phyloP scores from a whole-genome alignment of 2,329 filamentous ascomycete species.

The Didymella arachidicola region DNA sequence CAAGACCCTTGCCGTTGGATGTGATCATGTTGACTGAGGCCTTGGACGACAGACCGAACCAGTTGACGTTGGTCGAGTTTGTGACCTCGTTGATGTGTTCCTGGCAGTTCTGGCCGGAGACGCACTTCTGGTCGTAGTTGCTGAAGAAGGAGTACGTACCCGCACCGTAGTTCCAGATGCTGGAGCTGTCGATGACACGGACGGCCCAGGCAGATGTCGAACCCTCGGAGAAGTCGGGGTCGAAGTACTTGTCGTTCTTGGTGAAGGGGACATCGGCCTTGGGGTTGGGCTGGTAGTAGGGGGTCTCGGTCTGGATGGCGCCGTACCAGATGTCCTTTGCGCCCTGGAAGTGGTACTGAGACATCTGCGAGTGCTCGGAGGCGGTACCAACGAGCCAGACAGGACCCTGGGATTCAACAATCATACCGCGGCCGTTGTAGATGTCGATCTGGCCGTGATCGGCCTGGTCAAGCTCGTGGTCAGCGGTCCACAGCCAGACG shows the following conservation, averaged over 20 bases:
- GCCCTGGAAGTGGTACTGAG: conserved; percentile 72
- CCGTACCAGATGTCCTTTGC: conserved; percentile 70
- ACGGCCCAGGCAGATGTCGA: conserved; percentile 57
- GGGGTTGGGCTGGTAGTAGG: conserved; percentile 75
- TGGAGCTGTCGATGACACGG: conserved; percentile 50
- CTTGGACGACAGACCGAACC: conserved; percentile 59
- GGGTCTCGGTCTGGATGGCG: conserved; percentile 73
- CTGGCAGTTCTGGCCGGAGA: conserved; percentile 60
- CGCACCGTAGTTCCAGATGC: conserved; percentile 57
- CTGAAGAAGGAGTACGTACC: conserved; percentile 68
- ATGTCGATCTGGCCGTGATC: conserved; percentile 81
- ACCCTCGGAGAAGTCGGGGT: conserved; percentile 51
- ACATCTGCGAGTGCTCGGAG: conserved; percentile 72
- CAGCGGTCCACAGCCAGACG: conserved; percentile 87
- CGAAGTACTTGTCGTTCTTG: conserved; percentile 53
- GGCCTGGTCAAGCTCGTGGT: conserved; percentile 82
- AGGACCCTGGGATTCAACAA: conserved; percentile 77
- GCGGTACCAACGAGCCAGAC: conserved; percentile 77
- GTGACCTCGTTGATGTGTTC: conserved; percentile 58
- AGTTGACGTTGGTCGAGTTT: conserved; percentile 53
- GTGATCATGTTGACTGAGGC: conserved; percentile 60
- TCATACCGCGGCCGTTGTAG: conserved; percentile 85
- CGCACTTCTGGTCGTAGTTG: conserved; percentile 62
- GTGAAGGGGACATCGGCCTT: conserved; percentile 65
- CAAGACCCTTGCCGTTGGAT: conserved; percentile 45